Evolutionary conservation across 2,329 filamentous ascomycete species (phyloP).

Genomic region (Penicillium sp.): DNA sequence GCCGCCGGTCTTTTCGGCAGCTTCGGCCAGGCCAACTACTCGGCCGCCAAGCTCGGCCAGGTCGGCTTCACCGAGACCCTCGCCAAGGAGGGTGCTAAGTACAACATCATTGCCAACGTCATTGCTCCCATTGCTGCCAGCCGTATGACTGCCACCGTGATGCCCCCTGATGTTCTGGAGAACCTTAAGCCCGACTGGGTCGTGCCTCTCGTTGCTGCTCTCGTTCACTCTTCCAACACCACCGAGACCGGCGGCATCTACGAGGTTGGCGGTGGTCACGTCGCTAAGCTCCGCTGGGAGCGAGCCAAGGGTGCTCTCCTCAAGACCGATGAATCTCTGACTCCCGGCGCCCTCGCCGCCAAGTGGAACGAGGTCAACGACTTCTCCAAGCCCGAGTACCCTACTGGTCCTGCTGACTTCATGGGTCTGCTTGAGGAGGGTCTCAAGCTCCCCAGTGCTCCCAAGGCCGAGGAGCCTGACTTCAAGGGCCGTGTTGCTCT

Average conservation of each 20-base stretch:
- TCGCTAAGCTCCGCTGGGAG: slow-evolving; percentile 95
- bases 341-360: slow-evolving; percentile 81
- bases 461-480: slow-evolving; percentile 72
- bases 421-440: slow-evolving; percentile 82
- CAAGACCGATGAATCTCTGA: slow-evolving; percentile 85
- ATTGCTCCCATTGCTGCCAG: slow-evolving; percentile 95
- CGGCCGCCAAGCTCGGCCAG: slow-evolving; percentile 90
- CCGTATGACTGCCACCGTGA: slow-evolving; percentile 92
- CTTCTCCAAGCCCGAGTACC: slow-evolving; percentile 82
- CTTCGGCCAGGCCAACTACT: slow-evolving; percentile 97
- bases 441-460: slow-evolving; percentile 73
- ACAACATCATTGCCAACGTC: slow-evolving; percentile 94
- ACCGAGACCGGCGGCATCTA: slow-evolving; percentile 86
- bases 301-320: slow-evolving; percentile 84
- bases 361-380: slow-evolving; percentile 88
- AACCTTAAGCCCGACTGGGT: slow-evolving; percentile 92
- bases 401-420: slow-evolving; percentile 84
- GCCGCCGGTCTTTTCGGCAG: slow-evolving; percentile 92
- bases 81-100: slow-evolving; percentile 95
- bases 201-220: slow-evolving; percentile 84
- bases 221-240: slow-evolving; percentile 84
- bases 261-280: slow-evolving; percentile 88
- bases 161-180: slow-evolving; percentile 89
- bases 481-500: slow-evolving; percentile 85
- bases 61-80: slow-evolving; percentile 98